These are phyloP conservation scores for Babesia sp. DNA, from an alignment of 169 alveolate genomes.

Conservation along the genomic window DNA sequence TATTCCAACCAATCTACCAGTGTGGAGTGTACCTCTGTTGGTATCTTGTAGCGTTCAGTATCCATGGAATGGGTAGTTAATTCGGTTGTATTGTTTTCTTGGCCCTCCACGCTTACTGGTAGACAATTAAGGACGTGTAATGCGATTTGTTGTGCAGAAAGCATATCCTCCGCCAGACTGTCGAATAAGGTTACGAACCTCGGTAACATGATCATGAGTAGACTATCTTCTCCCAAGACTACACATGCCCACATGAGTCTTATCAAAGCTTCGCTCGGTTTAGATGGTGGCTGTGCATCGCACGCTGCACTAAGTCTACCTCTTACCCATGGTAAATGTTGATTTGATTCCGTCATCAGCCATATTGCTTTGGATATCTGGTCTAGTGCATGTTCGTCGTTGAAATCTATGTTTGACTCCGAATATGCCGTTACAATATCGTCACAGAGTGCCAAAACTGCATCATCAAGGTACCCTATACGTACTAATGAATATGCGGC, in stretches of 20 bases:
- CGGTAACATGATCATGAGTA: slow-evolving; percentile 27
- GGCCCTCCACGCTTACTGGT: background rate
- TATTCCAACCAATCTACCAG: slow-evolving; percentile 62
- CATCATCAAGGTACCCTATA: slow-evolving; percentile 53
- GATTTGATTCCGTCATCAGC: slow-evolving; percentile 40
- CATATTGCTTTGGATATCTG: slow-evolving; percentile 35
- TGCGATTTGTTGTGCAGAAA: slow-evolving; percentile 61
- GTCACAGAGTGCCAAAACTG: slow-evolving; percentile 43
- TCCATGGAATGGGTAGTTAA: no score
- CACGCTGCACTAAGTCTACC: slow-evolving; percentile 7
- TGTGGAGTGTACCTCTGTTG: background rate
- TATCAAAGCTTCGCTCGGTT: slow-evolving; percentile 18
- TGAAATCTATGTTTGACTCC: background rate
- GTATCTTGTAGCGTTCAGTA: background rate
- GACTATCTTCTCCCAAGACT: slow-evolving; percentile 45
- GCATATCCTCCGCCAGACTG: slow-evolving; percentile 49
- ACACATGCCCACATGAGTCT: slow-evolving; percentile 61
- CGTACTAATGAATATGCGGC: slow-evolving; percentile 3
- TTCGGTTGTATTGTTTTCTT: background rate
- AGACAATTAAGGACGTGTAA: slow-evolving; percentile 40
- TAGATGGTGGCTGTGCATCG: background rate
- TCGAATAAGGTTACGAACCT: slow-evolving; percentile 11
- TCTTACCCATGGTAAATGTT: slow-evolving; percentile 41
- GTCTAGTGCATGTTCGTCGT: slow-evolving; percentile 2
- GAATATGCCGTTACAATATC: background rate